Base-by-base conservation (phyloP, 768 basidiomycete species). In the Suillus americanus region DNA sequence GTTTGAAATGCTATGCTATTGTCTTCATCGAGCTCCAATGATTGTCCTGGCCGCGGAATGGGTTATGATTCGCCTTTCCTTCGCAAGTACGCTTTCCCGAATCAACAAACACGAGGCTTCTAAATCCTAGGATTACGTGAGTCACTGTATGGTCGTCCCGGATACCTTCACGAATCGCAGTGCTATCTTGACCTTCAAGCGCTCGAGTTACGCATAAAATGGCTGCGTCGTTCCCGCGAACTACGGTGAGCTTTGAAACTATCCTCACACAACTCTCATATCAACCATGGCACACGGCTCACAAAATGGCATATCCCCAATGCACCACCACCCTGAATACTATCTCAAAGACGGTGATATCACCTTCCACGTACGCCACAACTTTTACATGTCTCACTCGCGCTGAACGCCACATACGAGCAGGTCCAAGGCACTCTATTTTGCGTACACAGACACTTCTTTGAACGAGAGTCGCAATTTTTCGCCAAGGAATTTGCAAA, bases 381-480 rank as follows among this genome's bases (percentile, higher is more conserved):
- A 18, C 16, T 28, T 28, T 41, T 4, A 18, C 20, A 20, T 28
- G 23, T 25, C 25, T 30, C 28, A 1, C 12, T 28, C 10, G 40
- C 3, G 5, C 40, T 59, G 57, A 59, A 20, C 5, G 40, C 28
- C 57, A 13, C 18, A 20, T 59, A 9, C 6, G 40, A 59, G 3
- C 25, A 59, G 57, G 57, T 59, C 5, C 40, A 59, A 20, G 28
- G 38, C 6, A 59, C 57, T 2, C 40, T 59, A 1, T 59, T 59
- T 20, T 25, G 57, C 3, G 57, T 59, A 2, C 57, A 59, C 2
- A 41, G 40, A 18, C 3, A 59, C 57, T 59, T 41, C 50, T 78
- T 82, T 5, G 73, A 79, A 2, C 45, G 79, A 0, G 79, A 81
- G 3, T 80, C 79, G 0, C 62, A 66, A 0, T 71, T 74, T 6